Evolutionary conservation across 2,329 filamentous ascomycete genomes (phyloP).

Genomic region (Epichloe sp.): DNA sequence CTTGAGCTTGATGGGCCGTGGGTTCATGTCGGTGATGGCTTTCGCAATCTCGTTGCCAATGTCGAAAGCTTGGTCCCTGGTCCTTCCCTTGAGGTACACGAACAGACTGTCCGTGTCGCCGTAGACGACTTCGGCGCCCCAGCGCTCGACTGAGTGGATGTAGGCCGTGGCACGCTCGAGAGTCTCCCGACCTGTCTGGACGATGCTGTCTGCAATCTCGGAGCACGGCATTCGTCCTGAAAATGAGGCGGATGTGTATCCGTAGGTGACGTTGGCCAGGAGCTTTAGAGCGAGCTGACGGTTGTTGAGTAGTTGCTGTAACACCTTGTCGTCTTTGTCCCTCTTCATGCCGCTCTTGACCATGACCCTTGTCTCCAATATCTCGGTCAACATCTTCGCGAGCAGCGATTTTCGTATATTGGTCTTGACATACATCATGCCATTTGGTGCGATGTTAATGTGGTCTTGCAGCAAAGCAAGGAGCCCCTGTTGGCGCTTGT

Average conservation of each 20-base stretch:
- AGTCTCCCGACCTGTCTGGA: conserved; percentile 89
- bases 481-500: conserved; percentile 61
- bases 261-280: conserved; percentile 97
- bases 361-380: conserved; percentile 93
- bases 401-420: conserved; percentile 80
- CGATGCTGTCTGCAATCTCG: conserved; percentile 95
- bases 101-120: conserved; percentile 96
- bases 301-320: conserved; percentile 85
- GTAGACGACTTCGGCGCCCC: conserved; percentile 95
- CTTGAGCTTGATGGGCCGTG: conserved; percentile 84
- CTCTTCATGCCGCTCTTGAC: conserved; percentile 94
- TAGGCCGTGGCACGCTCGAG: conserved; percentile 85
- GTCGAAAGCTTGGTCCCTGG: conserved; percentile 75
- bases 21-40: conserved; percentile 79
- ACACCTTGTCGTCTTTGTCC: conserved; percentile 72
- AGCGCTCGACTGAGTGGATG: conserved; percentile 76
- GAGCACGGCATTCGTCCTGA: conserved; percentile 96
- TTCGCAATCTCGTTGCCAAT: conserved; percentile 88
- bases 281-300: conserved; percentile 87
- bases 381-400: conserved; percentile 93
- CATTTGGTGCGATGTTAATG: conserved; percentile 88
- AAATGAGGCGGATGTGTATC: conserved; percentile 93
- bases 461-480: conserved; percentile 69
- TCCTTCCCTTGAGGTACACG: conserved; percentile 75
- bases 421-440: conserved; percentile 86